Evolutionary conservation across 2,329 filamentous ascomycete genomes (phyloP).

Genomic region (Kalmusia sp.): DNA sequence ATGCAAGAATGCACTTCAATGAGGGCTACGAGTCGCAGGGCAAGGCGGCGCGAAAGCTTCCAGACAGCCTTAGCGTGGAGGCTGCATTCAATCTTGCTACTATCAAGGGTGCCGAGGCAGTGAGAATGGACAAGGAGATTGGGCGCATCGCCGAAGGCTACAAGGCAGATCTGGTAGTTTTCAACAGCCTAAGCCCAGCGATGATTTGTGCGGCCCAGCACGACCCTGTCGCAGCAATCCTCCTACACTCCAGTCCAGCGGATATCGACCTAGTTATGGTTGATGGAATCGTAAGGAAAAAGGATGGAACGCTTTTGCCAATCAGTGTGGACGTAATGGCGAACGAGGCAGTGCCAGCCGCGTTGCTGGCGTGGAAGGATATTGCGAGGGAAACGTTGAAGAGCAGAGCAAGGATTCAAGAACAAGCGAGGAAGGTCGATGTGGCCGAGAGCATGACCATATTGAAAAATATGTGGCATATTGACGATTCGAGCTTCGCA

Average conservation of each 20-base stretch:
- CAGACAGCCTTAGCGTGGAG: slow-evolving; percentile 51
- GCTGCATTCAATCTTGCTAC: slow-evolving; percentile 60
- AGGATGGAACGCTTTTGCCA: slow-evolving; percentile 34
- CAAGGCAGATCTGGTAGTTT: slow-evolving; percentile 58
- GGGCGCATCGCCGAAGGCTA: slow-evolving; percentile 57
- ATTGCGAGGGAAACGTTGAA: slow-evolving; percentile 40
- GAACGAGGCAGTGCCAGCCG: slow-evolving; percentile 11
- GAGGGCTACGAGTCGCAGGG: slow-evolving; percentile 52
- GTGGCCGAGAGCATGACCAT: slow-evolving; percentile 22
- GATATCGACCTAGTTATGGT: slow-evolving; percentile 56
- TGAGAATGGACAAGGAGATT: slow-evolving; percentile 51
- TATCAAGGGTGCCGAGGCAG: slow-evolving; percentile 54
- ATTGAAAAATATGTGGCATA: slow-evolving; percentile 27
- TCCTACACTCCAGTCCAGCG: slow-evolving; percentile 49
- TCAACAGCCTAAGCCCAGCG: slow-evolving; percentile 49
- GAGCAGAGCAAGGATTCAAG: slow-evolving; percentile 37
- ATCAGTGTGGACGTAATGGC: slow-evolving; percentile 31
- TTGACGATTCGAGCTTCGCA: slow-evolving; percentile 22
- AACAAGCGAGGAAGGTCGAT: slow-evolving; percentile 39
- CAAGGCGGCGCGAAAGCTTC: slow-evolving; percentile 54
- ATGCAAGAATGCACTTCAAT: slow-evolving; percentile 51
- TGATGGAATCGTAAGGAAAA: slow-evolving; percentile 52
- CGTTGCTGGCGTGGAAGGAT: slow-evolving; percentile 36
- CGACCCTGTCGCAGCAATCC: slow-evolving; percentile 53
- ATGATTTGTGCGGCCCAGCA: slow-evolving; percentile 53